Percentiles rank a stretch among this genome's conserved stretches.
phyloP scores from a whole-genome alignment of 805 yeast genomes.

The Brettanomyces naardenensis region DNA sequence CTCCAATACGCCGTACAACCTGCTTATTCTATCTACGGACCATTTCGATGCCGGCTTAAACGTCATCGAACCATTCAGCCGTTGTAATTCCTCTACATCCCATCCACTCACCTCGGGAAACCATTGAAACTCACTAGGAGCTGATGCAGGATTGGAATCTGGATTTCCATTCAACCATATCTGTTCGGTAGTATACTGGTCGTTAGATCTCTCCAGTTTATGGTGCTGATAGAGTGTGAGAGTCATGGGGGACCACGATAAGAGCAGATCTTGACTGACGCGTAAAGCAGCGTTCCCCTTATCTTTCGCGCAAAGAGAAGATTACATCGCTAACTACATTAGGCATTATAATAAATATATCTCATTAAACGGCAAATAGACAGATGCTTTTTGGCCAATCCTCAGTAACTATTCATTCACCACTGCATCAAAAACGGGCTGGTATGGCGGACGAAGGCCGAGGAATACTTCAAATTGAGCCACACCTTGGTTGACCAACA shows the following conservation, averaged over 20 bases:
- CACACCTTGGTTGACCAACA: conserved; percentile 90
- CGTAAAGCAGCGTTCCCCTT: no score
- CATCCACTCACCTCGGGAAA: conserved; percentile 14
- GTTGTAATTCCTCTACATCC: conserved; percentile 19
- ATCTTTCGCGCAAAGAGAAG: no score
- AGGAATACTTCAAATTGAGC: conserved; percentile 80
- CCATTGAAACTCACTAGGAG: conserved; percentile 6
- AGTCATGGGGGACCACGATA: no score
- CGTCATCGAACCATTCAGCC: conserved; percentile 11
- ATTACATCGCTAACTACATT: no score
- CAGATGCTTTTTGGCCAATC: no score
- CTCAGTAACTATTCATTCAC: conserved; percentile 13
- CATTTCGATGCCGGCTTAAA: conserved; percentile 20
- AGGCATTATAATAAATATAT: no score
- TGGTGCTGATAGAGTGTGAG: neutral
- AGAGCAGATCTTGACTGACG: no score
- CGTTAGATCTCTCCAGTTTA: neutral
- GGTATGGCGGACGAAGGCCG: conserved; percentile 55
- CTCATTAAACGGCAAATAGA: no score
- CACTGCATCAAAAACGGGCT: conserved; percentile 56
- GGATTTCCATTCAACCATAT: neutral
- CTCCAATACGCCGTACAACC: conserved; percentile 13
- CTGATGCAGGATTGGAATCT: neutral
- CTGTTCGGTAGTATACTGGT: neutral
- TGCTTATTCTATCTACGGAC: conserved; percentile 17